phyloP scores from a whole-genome alignment of 176 grass and related monocot genomes.

The Carex parvula region DNA sequence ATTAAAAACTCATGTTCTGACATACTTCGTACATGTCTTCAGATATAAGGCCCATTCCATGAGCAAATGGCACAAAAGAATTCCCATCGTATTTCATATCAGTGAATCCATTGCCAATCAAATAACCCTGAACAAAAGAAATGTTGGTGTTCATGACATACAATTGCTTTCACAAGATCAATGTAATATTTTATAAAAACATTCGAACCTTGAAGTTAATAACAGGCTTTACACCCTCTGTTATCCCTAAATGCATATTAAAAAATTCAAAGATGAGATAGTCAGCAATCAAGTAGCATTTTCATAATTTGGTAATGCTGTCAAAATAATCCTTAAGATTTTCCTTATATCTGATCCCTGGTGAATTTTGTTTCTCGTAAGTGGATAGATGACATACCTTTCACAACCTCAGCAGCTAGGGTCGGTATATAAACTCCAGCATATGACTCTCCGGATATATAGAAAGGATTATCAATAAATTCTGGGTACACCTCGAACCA shows the following conservation, averaged over 20 bases:
- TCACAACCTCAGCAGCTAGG: conserved; percentile 56
- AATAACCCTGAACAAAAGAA: conserved; percentile 55
- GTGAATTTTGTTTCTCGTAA: neutral
- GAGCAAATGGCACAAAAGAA: conserved; percentile 85
- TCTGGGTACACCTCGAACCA: conserved; percentile 74
- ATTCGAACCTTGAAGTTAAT: conserved; percentile 68
- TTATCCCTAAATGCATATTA: conserved; percentile 39
- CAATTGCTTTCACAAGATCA: neutral
- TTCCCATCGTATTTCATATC: conserved; percentile 51
- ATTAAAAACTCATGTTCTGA: neutral
- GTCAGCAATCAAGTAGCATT: neutral
- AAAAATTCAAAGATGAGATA: conserved; percentile 5
- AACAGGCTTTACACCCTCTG: conserved; percentile 40
- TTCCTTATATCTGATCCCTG: neutral
- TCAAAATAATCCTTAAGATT: neutral
- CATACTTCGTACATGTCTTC: conserved; percentile 55
- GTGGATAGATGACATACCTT: conserved; percentile 45
- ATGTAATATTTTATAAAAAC: neutral
- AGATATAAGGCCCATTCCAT: conserved; percentile 93
- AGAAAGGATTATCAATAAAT: conserved; percentile 66
- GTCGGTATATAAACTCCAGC: conserved; percentile 83
- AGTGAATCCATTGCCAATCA: conserved; percentile 68
- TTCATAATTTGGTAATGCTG: conserved; percentile 1
- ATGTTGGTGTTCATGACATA: neutral
- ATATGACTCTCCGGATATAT: conserved; percentile 86